Conservation (phyloP, 345 rosid species). For the Lepidium sativum region DNA sequence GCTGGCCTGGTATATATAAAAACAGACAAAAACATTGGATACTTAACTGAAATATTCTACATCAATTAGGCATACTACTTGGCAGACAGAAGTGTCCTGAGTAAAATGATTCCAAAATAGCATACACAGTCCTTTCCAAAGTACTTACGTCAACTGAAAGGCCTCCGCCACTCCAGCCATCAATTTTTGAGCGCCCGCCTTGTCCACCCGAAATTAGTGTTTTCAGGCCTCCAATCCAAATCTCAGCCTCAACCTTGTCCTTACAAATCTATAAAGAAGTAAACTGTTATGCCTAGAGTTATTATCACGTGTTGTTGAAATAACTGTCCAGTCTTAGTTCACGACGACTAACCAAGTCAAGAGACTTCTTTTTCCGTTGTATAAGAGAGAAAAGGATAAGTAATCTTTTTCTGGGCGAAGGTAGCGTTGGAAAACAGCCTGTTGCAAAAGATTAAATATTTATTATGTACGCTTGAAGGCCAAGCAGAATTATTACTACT, state of each 20-base stretch:
- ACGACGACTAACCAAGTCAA: conserved; percentile 77
- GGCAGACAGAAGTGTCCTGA: background rate
- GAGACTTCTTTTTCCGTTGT: conserved; percentile 81
- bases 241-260: conserved; percentile 91
- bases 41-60: background rate
- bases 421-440: conserved; percentile 86
- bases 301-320: conserved; percentile 9
- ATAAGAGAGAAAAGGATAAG: conserved; percentile 83
- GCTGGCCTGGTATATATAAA: conserved; percentile 51
- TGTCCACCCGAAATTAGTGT: conserved; percentile 63
- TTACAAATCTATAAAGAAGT: conserved; percentile 65
- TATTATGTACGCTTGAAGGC: background rate
- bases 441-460: conserved; percentile 13
- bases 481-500: background rate
- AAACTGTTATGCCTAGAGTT: conserved; percentile 23
- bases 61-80: background rate
- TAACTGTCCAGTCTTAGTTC: background rate
- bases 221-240: conserved; percentile 82
- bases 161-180: conserved; percentile 85
- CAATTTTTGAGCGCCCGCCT: conserved; percentile 93
- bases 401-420: conserved; percentile 83
- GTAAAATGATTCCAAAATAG: background rate
- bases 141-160: conserved; percentile 73
- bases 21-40: background rate
- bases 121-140: background rate